These are phyloP conservation scores for Lactifluus echinatus DNA, from an alignment of 768 basidiomycete species.

Conservation along the genomic window DNA sequence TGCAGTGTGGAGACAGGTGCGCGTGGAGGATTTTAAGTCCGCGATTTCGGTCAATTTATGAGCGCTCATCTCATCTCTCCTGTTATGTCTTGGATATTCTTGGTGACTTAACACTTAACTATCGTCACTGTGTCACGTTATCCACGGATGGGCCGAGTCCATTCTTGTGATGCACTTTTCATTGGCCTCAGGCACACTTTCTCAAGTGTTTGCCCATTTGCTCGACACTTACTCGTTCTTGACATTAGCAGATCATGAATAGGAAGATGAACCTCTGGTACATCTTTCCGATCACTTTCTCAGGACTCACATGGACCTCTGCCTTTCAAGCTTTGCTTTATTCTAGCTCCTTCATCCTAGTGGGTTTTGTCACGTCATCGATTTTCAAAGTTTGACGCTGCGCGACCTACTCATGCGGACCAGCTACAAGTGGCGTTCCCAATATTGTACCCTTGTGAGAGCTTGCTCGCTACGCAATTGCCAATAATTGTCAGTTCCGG, in stretches of 20 bases:
- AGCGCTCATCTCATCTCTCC: neutral
- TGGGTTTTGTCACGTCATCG: neutral
- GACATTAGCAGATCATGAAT: neutral
- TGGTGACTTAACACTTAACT: neutral
- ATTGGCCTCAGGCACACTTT: neutral
- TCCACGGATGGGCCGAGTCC: neutral
- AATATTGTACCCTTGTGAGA: constrained; percentile 7
- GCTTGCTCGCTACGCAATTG: neutral
- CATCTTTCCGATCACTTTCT: too few relatives aligned
- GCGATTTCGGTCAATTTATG: neutral
- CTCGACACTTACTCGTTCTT: neutral
- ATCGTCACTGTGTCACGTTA: neutral
- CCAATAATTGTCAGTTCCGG: neutral
- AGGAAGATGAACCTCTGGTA: constrained; percentile 3
- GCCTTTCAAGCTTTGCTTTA: neutral
- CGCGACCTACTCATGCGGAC: too few relatives aligned
- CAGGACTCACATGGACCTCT: too few relatives aligned
- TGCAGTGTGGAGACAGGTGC: constrained; percentile 1
- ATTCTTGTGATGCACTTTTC: neutral
- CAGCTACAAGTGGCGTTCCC: too few relatives aligned
- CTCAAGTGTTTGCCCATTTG: neutral
- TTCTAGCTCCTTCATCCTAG: neutral
- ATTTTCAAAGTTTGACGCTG: neutral
- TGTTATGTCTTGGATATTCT: neutral
- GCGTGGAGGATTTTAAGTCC: constrained; percentile 8